Conservation (phyloP, 1,284 basidiomycete species). For the Naganishia cerealis region DNA sequence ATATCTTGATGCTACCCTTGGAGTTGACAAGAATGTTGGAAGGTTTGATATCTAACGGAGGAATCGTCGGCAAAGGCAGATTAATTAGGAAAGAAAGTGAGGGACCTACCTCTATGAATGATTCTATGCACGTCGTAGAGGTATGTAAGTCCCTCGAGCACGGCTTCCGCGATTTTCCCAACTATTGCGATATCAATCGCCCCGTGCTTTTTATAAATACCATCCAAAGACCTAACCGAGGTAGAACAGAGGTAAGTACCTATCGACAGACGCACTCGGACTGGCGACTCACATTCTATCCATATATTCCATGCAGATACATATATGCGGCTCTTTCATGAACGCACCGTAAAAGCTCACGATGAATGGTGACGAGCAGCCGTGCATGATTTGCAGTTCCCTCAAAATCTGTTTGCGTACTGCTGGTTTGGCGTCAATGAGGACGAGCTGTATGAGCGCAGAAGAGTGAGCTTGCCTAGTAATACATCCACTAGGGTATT, state of each 20-base stretch:
- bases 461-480: neutral
- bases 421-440: slow-evolving; percentile 94
- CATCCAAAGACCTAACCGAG: slow-evolving; percentile 65
- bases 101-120: slow-evolving; percentile 83
- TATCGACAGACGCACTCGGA: neutral
- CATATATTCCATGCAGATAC: slow-evolving; percentile 98
- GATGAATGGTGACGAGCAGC: slow-evolving; percentile 89
- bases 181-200: slow-evolving; percentile 86
- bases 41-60: slow-evolving; percentile 84
- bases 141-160: slow-evolving; percentile 92
- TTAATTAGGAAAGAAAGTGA: neutral
- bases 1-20: slow-evolving; percentile 92
- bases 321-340: slow-evolving; percentile 92
- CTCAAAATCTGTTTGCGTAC: slow-evolving; percentile 97
- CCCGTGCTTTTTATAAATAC: slow-evolving; percentile 90
- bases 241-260: neutral
- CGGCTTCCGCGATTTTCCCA: slow-evolving; percentile 82
- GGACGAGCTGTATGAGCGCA: slow-evolving; percentile 69
- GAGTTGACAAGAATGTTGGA: slow-evolving; percentile 96
- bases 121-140: slow-evolving; percentile 99
- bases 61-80: neutral
- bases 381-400: slow-evolving; percentile 97
- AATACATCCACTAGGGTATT: neutral
- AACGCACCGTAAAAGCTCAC: slow-evolving; percentile 96
- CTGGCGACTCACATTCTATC: slow-evolving; percentile 60